A percentile compares a stretch with the other conserved stretches of the same genome.
These are phyloP conservation scores for Phytophthora litchii DNA, from an alignment of 352 stramenopile species.

Conservation along the genomic window DNA sequence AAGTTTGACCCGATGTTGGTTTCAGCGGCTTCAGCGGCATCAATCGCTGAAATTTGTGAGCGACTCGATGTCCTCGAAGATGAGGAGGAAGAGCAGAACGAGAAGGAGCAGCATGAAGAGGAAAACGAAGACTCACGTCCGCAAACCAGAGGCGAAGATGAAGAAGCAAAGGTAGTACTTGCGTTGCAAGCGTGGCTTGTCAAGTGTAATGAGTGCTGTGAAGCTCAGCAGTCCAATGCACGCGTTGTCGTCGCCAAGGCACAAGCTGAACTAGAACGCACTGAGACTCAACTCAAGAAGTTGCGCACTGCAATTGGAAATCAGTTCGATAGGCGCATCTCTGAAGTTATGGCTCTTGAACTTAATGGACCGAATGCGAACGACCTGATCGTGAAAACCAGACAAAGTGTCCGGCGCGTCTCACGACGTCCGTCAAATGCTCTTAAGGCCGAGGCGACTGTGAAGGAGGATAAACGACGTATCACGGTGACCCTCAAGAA, in stretches of 20 bases:
- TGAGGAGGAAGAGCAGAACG: constrained; percentile 35
- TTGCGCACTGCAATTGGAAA: constrained; percentile 56
- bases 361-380: constrained; percentile 27
- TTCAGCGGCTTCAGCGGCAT: constrained; percentile 33
- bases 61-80: constrained; percentile 32
- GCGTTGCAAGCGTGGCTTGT: constrained; percentile 64
- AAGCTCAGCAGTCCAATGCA: constrained; percentile 44
- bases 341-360: constrained; percentile 47
- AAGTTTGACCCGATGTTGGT: constrained; percentile 62
- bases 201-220: constrained; percentile 64
- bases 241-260: constrained; percentile 46
- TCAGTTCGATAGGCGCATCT: constrained; percentile 61
- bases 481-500: constrained; percentile 60
- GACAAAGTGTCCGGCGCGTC: constrained; percentile 27
- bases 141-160: constrained; percentile 24
- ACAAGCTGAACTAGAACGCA: constrained; percentile 51
- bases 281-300: constrained; percentile 65
- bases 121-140: constrained; percentile 6
- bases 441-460: constrained; percentile 9
- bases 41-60: constrained; percentile 48
- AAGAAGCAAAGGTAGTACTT: constrained; percentile 37
- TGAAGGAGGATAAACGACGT: constrained; percentile 24
- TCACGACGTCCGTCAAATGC: constrained; percentile 20
- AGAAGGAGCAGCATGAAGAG: constrained; percentile 23
- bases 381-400: constrained; percentile 24